phyloP scores from a whole-genome alignment of 2,329 filamentous ascomycete species.

The Aspergillus spinulosporus region DNA sequence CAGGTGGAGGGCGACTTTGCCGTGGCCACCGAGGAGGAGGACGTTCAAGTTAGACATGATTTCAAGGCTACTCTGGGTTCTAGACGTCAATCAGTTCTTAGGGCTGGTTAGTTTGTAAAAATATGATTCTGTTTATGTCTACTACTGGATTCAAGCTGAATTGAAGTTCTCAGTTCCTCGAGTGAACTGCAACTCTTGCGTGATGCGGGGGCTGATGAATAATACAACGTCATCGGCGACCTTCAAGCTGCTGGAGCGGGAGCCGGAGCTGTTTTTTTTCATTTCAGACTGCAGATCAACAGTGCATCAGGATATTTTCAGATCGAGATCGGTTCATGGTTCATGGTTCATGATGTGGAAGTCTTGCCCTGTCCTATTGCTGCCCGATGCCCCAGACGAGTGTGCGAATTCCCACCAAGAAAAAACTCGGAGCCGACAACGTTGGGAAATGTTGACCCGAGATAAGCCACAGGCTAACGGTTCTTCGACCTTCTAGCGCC shows the following conservation, averaged over 20 bases:
- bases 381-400: neutral
- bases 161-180: neutral
- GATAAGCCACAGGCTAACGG: neutral
- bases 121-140: neutral
- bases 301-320: neutral
- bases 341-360: neutral
- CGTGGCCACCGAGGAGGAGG: conserved; percentile 77
- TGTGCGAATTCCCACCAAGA: neutral
- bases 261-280: neutral
- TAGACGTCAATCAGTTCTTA: too few relatives aligned
- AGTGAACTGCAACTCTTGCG: neutral
- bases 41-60: conserved; percentile 46
- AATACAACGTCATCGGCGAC: conserved; percentile 5
- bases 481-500: conserved; percentile 9
- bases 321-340: neutral
- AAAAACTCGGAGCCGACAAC: neutral
- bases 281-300: neutral
- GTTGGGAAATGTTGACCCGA: neutral
- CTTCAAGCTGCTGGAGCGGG: neutral
- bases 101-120: neutral
- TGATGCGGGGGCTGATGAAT: conserved; percentile 8
- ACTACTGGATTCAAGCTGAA: neutral
- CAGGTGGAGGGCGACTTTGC: conserved; percentile 72
- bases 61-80: neutral
- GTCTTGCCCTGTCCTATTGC: neutral